Percentiles rank a stretch among this genome's conserved stretches.
Conservation (phyloP, 176 grass and related monocot species). For the Oryza punctata region DNA sequence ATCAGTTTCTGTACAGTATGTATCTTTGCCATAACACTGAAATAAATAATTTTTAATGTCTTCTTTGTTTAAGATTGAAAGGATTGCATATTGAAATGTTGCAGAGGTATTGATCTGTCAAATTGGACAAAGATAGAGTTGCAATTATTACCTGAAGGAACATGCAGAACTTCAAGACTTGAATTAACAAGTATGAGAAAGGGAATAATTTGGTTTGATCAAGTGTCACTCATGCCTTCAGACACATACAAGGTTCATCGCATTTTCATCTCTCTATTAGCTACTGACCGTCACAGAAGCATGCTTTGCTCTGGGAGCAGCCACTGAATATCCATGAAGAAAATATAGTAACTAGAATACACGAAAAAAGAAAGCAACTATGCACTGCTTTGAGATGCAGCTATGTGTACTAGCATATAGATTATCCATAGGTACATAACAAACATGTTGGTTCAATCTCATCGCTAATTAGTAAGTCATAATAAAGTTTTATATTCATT, state of each 20-base stretch:
- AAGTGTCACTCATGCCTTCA: slow-evolving; percentile 57
- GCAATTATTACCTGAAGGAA: slow-evolving; percentile 38
- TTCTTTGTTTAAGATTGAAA: background rate
- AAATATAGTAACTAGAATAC: background rate
- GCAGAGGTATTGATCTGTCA: background rate
- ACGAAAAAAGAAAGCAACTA: background rate
- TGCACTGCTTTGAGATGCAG: background rate
- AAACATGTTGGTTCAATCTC: background rate
- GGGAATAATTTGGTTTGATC: slow-evolving; percentile 55
- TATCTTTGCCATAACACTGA: background rate
- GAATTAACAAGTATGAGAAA: slow-evolving; percentile 46
- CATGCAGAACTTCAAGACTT: slow-evolving; percentile 47
- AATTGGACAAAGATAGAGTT: slow-evolving; percentile 46
- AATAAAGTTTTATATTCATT: background rate
- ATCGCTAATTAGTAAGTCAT: background rate
- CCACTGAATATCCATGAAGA: background rate
- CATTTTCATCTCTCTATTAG: background rate
- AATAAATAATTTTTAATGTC: background rate
- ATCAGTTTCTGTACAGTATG: slow-evolving; percentile 28
- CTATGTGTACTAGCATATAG: background rate
- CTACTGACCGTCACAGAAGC: background rate
- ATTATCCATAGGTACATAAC: background rate
- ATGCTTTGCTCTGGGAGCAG: background rate
- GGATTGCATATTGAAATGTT: background rate
- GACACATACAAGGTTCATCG: slow-evolving; percentile 50